Base-by-base conservation (phyloP, 176 grass and related monocot genomes). In the Chloris gayana region DNA sequence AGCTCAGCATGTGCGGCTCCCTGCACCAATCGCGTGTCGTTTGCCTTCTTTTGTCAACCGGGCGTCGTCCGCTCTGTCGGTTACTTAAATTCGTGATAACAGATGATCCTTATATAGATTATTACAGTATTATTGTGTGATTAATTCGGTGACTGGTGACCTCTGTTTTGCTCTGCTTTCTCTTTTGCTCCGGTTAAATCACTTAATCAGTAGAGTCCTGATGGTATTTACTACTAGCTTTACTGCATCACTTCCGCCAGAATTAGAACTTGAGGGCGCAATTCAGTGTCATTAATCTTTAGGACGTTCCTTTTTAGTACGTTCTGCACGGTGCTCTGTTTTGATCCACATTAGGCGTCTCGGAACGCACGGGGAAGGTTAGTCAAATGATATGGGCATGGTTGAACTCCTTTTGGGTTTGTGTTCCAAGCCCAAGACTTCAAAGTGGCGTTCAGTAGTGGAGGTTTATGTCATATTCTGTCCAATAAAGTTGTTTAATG, bases 71-170 rank as follows among this genome's bases (percentile, higher is more conserved):
- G 27, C 29, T 44, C 5, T 63, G 69, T 60, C 51, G 31, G 61
- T 73, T 79, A 69, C 69, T 84, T 88, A 38, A 88, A 74, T 84
- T 73, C 17, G 35, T 83, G 9, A 9, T 54, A 83, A 67, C 2
- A 83, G 30, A 35, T 59, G 25, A 69, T 35, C 66, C 49, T 60
- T 53, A 56, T 80, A 44, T 33, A 61, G 22, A 61, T 4, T 27
- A 64, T 56, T 70, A 45, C 7, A 5, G 34, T 37, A 37, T 37
- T 37, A 37, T 37, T 37, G 30, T 38, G 45, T 46, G 65, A 74
- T 85, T 64, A 80, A 62, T 34, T 44, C 54, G 13, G 62, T 74
- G 51, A 50, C 63, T 76, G 42, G 65, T 33, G 56, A 49, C 41
- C 70, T 3, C 31, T 18, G 59, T 34, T 75, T 68, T 64, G 30